These are phyloP conservation scores for Heliamphora exappendiculata DNA, from an alignment of 148 eudicot genomes.

Conservation along the genomic window DNA sequence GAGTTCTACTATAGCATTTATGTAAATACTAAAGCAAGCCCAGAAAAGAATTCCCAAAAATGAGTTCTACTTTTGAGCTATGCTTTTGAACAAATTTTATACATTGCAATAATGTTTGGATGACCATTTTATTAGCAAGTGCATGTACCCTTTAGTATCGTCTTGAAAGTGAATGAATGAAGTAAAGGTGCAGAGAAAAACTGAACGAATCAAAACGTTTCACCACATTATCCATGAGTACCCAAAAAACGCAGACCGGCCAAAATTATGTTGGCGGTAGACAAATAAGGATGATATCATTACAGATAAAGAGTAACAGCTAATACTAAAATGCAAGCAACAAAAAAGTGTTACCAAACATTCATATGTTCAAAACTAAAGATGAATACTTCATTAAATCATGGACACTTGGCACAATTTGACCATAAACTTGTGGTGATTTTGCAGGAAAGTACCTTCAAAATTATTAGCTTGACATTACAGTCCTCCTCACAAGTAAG, in stretches of 20 bases:
- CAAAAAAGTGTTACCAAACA: background rate
- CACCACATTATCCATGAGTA: background rate
- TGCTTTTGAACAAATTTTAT: no score
- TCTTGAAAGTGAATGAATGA: background rate
- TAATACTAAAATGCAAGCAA: background rate
- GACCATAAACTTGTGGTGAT: background rate
- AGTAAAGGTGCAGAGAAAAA: background rate
- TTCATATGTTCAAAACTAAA: background rate
- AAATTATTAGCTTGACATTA: conserved; percentile 60
- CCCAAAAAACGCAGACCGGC: background rate
- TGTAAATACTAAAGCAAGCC: no score
- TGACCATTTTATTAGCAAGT: no score
- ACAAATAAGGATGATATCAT: background rate
- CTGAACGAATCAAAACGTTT: background rate
- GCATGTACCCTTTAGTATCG: background rate
- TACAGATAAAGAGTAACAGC: background rate
- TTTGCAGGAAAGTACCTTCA: conserved; percentile 54
- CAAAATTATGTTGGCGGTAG: background rate
- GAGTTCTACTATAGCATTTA: background rate
- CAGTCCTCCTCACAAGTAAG: conserved; percentile 55
- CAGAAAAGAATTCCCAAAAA: background rate
- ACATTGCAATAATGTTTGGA: no score
- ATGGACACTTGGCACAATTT: background rate
- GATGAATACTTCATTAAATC: background rate
- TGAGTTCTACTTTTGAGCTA: background rate